These are phyloP conservation scores for Rhizophagus clarus DNA, from an alignment of 192 early-diverging fungal genomes.

Conservation along the genomic window DNA sequence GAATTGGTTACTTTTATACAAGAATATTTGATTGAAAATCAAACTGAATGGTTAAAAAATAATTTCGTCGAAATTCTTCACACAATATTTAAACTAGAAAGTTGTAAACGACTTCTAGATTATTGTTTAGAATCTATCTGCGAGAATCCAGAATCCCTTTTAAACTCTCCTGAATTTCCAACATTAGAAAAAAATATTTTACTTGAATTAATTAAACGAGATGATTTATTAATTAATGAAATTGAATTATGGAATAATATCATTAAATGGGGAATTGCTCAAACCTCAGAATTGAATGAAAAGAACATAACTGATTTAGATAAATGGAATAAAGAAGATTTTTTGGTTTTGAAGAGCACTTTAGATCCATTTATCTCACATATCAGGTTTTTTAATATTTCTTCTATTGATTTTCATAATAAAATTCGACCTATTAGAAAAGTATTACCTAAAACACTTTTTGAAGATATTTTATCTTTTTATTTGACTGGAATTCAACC, in stretches of 20 bases:
- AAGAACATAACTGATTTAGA: neutral
- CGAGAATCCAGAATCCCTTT: conserved; percentile 1
- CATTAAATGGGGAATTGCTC: conserved; percentile 4
- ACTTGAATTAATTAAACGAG: neutral
- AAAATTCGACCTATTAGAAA: neutral
- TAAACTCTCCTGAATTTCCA: neutral
- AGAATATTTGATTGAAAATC: conserved; percentile 18
- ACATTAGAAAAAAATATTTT: conserved; percentile 13
- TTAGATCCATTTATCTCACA: neutral
- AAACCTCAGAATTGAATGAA: neutral
- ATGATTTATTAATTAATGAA: conserved; percentile 19
- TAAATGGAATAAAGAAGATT: neutral
- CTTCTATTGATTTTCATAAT: conserved; percentile 6
- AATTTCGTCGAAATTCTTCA: conserved; percentile 2
- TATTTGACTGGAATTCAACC: too few species aligned
- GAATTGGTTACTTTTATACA: neutral
- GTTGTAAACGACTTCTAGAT: conserved; percentile 16
- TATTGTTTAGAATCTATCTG: neutral
- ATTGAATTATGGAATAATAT: conserved; percentile 24
- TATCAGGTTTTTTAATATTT: conserved; percentile 17
- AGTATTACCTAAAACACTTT: neutral
- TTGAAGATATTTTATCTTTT: neutral
- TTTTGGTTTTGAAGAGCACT: neutral
- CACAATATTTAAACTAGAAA: neutral
- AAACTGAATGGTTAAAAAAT: neutral